Percentiles rank a stretch among this genome's conserved stretches.
phyloP scores from a whole-genome alignment of 129 eudicot genomes.

The Centaurea solstitialis region DNA sequence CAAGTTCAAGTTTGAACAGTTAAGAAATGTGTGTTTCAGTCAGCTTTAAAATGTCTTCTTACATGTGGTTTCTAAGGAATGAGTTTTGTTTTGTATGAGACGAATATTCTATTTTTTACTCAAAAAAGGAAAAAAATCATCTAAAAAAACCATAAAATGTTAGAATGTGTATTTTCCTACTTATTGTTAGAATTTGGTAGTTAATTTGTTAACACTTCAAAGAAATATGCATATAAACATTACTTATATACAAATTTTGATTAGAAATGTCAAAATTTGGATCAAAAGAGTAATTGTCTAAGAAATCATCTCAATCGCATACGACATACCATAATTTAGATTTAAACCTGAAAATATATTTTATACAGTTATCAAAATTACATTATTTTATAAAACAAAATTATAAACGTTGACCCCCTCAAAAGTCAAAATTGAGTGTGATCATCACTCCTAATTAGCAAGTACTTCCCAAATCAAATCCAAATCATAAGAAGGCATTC shows the following conservation, averaged over 20 bases:
- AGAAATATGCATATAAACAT: background rate
- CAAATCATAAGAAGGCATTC: slow-evolving; percentile 74
- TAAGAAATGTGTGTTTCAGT: too few relatives aligned
- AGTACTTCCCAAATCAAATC: slow-evolving; percentile 84
- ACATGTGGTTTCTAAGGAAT: too few relatives aligned
- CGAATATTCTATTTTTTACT: too few relatives aligned
- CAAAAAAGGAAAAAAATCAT: background rate
- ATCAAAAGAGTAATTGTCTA: background rate
- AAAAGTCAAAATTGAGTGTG: slow-evolving; percentile 9
- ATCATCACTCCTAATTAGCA: slow-evolving; percentile 46
- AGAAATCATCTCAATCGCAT: background rate
- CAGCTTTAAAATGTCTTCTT: too few relatives aligned
- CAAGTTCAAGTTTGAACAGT: too few relatives aligned
- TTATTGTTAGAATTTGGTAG: background rate
- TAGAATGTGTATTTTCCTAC: background rate
- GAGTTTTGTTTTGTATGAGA: too few relatives aligned
- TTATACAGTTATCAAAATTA: background rate
- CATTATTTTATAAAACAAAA: background rate
- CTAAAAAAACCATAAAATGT: background rate
- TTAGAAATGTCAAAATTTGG: background rate
- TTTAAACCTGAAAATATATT: too few relatives aligned
- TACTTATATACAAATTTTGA: background rate
- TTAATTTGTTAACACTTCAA: background rate
- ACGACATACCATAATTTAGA: too few relatives aligned
- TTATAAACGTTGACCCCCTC: slow-evolving; percentile 7